Evolutionary conservation across 225 moss, liverwort and hornwort species (phyloP), one percentile per base, ranked within the genome.

Genomic region (Sphagnum contortum): DNA sequence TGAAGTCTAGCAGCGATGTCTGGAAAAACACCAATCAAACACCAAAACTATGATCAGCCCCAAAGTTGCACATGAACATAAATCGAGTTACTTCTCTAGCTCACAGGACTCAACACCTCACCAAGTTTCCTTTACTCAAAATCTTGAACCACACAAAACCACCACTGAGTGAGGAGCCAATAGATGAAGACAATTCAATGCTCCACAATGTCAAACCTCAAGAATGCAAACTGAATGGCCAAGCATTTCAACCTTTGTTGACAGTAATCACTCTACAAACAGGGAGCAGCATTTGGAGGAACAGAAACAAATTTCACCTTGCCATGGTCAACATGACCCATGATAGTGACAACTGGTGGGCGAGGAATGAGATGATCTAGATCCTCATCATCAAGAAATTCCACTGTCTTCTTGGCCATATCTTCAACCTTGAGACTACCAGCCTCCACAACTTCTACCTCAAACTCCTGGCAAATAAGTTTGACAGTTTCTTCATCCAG

Each of bases 241-340:
- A n/a, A n/a, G n/a, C n/a, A n/a, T n/a, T n/a, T n/a, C n/a, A n/a
- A n/a, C n/a, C n/a, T n/a, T 29, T 29, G 29, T 29, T 29, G 29
- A 29, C 29, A 29, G 29, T 29, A 29, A 29, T 29, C 29, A 29
- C 29, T 29, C 29, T 29, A 29, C 29, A 29, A 29, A 29, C 29
- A 29, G 29, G 29, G 29, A 29, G 29, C 29, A 29, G 29, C 29
- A 29, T 29, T 29, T 29, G 29, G 29, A 29, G 29, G 29, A 29
- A 64, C 47, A 13, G 56, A 9, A 51, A 44, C 6, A 6, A 53
- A 3, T n/a, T 3, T 57, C 73, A 92, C 96, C 87, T 98, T 98
- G 70, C 96, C 96, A 73, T 98, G 96, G 72, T 98, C 96, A 4
- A 98, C 96, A 65, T 98, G 96, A 51, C 96, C 96, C 96, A 98